phyloP scores from a whole-genome alignment of 768 basidiomycete species.

The Agrocybe praecox region DNA sequence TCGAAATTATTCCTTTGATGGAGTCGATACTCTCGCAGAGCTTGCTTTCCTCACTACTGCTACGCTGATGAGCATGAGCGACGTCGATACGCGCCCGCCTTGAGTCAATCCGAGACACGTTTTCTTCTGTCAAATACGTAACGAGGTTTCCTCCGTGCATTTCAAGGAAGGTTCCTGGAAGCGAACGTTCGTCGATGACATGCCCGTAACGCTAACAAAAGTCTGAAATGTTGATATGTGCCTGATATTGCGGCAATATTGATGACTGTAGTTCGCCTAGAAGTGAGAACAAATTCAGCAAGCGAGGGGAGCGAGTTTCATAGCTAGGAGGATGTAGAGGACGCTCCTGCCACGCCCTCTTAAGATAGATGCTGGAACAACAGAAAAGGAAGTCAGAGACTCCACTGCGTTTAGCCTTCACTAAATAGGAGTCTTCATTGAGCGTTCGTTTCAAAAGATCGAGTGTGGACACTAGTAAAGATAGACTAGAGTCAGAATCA shows the following conservation, averaged over 20 bases:
- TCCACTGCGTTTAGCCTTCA: not conserved
- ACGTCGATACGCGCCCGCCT: no score
- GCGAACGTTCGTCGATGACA: not conserved
- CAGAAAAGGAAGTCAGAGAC: constrained; percentile 15
- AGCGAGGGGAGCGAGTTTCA: not conserved
- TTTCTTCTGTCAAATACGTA: not conserved
- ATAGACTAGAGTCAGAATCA: not conserved
- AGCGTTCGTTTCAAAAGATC: not conserved
- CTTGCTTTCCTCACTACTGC: no score
- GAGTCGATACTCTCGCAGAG: no score
- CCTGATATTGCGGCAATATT: not conserved
- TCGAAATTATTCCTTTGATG: no score
- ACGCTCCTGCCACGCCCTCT: constrained; percentile 15
- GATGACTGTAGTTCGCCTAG: not conserved
- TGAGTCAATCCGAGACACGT: not conserved
- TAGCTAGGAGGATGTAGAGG: not conserved
- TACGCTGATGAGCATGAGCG: no score
- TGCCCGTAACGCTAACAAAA: not conserved
- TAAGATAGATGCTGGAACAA: constrained; percentile 12
- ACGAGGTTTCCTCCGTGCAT: not conserved
- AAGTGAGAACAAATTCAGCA: not conserved
- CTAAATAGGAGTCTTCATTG: not conserved
- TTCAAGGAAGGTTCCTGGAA: not conserved
- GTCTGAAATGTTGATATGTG: not conserved
- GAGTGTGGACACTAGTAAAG: constrained; percentile 5